phyloP scores from a whole-genome alignment of 2,329 filamentous ascomycete species.

The Boeremia lycopersici region DNA sequence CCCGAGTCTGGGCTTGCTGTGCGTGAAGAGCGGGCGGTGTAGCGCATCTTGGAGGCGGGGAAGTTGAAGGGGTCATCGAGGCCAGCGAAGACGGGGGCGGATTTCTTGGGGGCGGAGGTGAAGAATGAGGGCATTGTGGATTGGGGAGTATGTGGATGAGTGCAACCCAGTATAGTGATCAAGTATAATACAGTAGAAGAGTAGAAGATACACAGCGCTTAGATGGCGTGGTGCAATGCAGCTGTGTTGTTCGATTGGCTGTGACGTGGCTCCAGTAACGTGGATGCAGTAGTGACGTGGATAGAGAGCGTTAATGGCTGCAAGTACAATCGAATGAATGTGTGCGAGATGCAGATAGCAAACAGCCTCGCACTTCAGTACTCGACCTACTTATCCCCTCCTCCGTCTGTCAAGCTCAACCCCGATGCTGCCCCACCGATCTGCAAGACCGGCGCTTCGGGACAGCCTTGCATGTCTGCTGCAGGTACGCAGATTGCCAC shows the following conservation, averaged over 20 bases:
- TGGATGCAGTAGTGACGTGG: neutral
- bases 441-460: slow-evolving; percentile 11
- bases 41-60: slow-evolving; percentile 4
- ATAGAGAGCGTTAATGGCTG: neutral
- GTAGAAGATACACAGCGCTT: neutral
- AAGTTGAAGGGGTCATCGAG: slow-evolving; percentile 16
- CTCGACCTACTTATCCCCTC: slow-evolving; percentile 6
- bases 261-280: slow-evolving; percentile 2
- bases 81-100: slow-evolving; percentile 6
- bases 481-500: slow-evolving; percentile 13
- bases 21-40: neutral
- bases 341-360: neutral
- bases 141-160: neutral
- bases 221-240: neutral
- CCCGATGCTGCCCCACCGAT: slow-evolving; percentile 10
- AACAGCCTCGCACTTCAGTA: neutral
- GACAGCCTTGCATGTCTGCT: slow-evolving; percentile 9
- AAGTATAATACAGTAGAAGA: neutral
- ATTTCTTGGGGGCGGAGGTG: neutral
- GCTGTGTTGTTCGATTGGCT: neutral
- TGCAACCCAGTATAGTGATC: neutral
- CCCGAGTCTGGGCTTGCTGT: slow-evolving; percentile 10
- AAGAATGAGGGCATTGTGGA: neutral
- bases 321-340: neutral
- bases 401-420: neutral